Conservation (phyloP, 1,284 basidiomycete species). For the Takashimella koratensis region DNA sequence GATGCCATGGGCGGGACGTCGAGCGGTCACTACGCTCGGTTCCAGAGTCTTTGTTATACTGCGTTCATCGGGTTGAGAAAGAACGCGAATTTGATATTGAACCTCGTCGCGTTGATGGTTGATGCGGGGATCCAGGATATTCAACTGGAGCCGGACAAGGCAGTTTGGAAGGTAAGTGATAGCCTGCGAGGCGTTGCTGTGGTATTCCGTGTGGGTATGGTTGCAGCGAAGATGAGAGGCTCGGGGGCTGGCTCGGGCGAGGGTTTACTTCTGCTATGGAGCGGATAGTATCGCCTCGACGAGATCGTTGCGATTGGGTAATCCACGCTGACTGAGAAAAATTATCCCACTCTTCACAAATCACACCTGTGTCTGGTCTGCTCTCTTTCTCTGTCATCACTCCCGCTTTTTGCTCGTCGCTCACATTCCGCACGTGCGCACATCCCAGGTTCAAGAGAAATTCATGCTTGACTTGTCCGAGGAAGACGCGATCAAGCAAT, state of each 20-base stretch:
- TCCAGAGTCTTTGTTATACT: constrained; percentile 94
- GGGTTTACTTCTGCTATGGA: no score
- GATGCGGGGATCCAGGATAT: constrained; percentile 98
- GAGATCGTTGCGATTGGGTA: no score
- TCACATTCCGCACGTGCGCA: constrained; percentile 27
- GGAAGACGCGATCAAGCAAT: constrained; percentile 95
- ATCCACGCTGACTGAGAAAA: no score
- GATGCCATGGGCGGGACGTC: constrained; percentile 97
- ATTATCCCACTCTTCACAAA: no score
- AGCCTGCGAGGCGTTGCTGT: no score
- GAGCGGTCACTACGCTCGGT: constrained; percentile 85
- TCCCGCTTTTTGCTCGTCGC: not conserved
- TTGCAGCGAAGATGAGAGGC: no score
- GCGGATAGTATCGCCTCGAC: no score
- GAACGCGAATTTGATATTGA: constrained; percentile 96
- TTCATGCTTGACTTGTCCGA: constrained; percentile 90
- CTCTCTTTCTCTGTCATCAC: no score
- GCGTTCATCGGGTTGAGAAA: constrained; percentile 94
- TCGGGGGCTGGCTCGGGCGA: no score
- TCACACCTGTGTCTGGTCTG: no score
- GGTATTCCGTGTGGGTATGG: no score
- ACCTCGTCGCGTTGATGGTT: constrained; percentile 94
- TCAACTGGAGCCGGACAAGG: constrained; percentile 65
- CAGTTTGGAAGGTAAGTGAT: constrained; percentile 54
- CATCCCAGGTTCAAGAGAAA: constrained; percentile 90